phyloP scores from a whole-genome alignment of 306 rosid species.

The Vicia faba region DNA sequence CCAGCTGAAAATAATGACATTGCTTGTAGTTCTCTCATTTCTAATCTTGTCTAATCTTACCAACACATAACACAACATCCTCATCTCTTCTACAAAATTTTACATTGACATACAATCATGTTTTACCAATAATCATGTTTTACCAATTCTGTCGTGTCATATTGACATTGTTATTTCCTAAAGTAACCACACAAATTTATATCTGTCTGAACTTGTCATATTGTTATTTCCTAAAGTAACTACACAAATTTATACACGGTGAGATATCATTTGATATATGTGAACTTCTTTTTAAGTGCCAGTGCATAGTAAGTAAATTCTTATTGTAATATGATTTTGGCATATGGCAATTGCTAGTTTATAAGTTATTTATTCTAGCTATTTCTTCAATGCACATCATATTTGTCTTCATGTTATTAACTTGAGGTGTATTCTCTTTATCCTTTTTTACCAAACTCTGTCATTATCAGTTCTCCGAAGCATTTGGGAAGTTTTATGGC shows the following conservation, averaged over 20 bases:
- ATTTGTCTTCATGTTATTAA: conserved; percentile 18
- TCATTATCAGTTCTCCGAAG: conserved; percentile 74
- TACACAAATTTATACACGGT: background rate
- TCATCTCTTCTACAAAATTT: no score
- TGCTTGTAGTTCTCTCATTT: no score
- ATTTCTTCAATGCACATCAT: conserved; percentile 15
- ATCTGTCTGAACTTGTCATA: no score
- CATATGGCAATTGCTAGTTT: conserved; percentile 12
- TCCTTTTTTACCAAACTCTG: conserved; percentile 21
- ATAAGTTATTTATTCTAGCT: background rate
- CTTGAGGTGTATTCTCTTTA: background rate
- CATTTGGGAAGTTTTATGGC: conserved; percentile 89
- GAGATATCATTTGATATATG: no score
- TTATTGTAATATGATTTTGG: conserved; percentile 3
- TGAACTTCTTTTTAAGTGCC: background rate
- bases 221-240: background rate
- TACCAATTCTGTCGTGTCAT: no score
- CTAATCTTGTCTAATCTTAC: no score
- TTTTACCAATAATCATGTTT: background rate
- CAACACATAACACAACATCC: no score
- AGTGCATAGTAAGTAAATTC: background rate
- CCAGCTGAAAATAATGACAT: no score
- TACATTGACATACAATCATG: no score
- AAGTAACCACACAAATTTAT: background rate
- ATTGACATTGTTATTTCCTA: background rate